A percentile compares a stretch with the other conserved stretches of the same genome.
These are phyloP conservation scores for Inga oerstediana DNA, from an alignment of 306 rosid species.

Conservation along the genomic window DNA sequence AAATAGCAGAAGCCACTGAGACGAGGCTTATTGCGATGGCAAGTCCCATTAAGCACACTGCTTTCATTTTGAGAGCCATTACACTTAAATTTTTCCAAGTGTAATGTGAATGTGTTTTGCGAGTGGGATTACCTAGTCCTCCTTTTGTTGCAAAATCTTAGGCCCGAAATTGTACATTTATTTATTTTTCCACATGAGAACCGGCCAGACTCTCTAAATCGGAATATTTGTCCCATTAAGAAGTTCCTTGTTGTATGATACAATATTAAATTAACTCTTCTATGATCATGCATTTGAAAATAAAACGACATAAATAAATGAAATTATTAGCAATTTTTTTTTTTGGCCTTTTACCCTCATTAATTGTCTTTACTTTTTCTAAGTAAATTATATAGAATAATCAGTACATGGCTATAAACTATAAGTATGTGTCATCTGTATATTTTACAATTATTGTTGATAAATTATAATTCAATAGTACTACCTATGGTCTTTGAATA, in stretches of 20 bases:
- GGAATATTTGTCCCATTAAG: no score
- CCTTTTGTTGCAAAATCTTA: not conserved
- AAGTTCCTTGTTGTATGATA: not conserved
- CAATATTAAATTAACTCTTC: no score
- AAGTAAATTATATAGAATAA: no score
- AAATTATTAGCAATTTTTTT: no score
- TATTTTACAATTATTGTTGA: no score
- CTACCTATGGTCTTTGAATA: no score
- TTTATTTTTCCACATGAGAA: not conserved
- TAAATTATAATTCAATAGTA: no score
- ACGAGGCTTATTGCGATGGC: not conserved
- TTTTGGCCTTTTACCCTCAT: no score
- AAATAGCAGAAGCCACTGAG: slow-evolving; percentile 29
- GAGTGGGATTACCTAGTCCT: not conserved
- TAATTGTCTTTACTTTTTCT: no score
- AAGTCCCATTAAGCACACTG: not conserved
- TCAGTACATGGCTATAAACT: no score
- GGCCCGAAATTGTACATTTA: not conserved
- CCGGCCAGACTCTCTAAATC: not conserved
- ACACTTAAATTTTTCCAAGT: not conserved
- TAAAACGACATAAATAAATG: not conserved
- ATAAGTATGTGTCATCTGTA: no score
- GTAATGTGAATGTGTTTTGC: not conserved
- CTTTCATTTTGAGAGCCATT: slow-evolving; percentile 14
- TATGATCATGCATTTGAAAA: not conserved